phyloP scores from a whole-genome alignment of 768 basidiomycete species.

The Lentinula sp. region DNA sequence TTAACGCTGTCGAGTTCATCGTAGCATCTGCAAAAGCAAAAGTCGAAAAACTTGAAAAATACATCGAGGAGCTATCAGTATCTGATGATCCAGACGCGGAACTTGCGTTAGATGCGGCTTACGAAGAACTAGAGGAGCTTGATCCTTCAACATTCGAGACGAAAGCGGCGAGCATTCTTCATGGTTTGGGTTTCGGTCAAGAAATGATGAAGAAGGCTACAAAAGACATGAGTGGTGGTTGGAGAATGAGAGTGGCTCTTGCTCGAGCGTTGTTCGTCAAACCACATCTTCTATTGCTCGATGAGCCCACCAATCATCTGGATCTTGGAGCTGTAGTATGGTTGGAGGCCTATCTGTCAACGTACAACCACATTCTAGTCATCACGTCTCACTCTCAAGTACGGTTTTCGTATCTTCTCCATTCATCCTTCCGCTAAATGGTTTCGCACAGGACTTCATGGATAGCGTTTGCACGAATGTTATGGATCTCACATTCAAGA shows the following conservation, averaged over 20 bases:
- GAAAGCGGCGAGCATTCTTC: slow-evolving; percentile 94
- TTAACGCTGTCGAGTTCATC: slow-evolving; percentile 97
- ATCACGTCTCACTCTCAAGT: slow-evolving; percentile 96
- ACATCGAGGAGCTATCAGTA: slow-evolving; percentile 90
- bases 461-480: slow-evolving; percentile 88
- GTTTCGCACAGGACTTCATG: slow-evolving; percentile 31
- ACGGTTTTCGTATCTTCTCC: slow-evolving; percentile 89
- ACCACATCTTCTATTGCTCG: slow-evolving; percentile 91
- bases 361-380: slow-evolving; percentile 98
- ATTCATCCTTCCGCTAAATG: slow-evolving; percentile 89
- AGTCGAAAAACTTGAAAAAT: slow-evolving; percentile 87
- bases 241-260: slow-evolving; percentile 98
- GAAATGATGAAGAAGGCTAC: slow-evolving; percentile 95
- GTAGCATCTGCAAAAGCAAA: slow-evolving; percentile 88
- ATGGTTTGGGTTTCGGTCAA: slow-evolving; percentile 89
- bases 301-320: slow-evolving; percentile 90
- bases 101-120: slow-evolving; percentile 76
- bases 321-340: slow-evolving; percentile 98
- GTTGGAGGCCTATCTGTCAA: slow-evolving; percentile 96
- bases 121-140: slow-evolving; percentile 96
- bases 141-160: slow-evolving; percentile 94
- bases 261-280: slow-evolving; percentile 95
- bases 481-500: slow-evolving; percentile 91
- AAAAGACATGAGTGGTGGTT: slow-evolving; percentile 98
- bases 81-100: slow-evolving; percentile 83